phyloP scores from a whole-genome alignment of 768 basidiomycete species.

The Amanita muscaria region DNA sequence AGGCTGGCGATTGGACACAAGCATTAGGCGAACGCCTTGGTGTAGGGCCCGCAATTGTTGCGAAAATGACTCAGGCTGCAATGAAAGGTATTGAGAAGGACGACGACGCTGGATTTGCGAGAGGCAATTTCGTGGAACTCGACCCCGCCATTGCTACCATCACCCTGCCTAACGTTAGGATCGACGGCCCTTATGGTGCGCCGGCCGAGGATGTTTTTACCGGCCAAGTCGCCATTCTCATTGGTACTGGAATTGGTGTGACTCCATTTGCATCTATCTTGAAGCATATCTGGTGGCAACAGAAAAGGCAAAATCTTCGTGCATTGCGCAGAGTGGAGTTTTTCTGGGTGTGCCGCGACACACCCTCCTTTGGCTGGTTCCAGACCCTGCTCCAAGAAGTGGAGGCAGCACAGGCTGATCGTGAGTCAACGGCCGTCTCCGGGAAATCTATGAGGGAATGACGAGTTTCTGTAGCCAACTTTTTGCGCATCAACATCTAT shows the following conservation, averaged over 20 bases:
- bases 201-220: slow-evolving; percentile 88
- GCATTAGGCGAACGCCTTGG: slow-evolving; percentile 83
- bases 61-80: slow-evolving; percentile 68
- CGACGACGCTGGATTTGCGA: slow-evolving; percentile 35
- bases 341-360: slow-evolving; percentile 89
- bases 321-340: slow-evolving; percentile 86
- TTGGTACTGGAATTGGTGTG: slow-evolving; percentile 93
- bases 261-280: slow-evolving; percentile 93
- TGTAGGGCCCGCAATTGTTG: slow-evolving; percentile 67
- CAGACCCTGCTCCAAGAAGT: slow-evolving; percentile 82
- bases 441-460: slow-evolving; percentile 8
- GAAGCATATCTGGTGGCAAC: slow-evolving; percentile 94
- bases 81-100: slow-evolving; percentile 71
- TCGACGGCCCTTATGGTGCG: slow-evolving; percentile 91
- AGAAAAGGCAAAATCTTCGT: slow-evolving; percentile 68
- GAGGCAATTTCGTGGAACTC: slow-evolving; percentile 79
- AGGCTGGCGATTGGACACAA: slow-evolving; percentile 84
- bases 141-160: slow-evolving; percentile 40
- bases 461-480: slow-evolving; percentile 54
- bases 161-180: slow-evolving; percentile 59
- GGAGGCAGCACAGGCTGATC: slow-evolving; percentile 82
- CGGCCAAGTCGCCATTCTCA: slow-evolving; percentile 79
- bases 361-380: slow-evolving; percentile 99
- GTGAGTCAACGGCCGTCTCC: slow-evolving; percentile 36
- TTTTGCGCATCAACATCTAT: slow-evolving; percentile 87